Evolutionary conservation across 2,329 filamentous ascomycete genomes (phyloP).

Genomic region (Colletotrichum melonis): DNA sequence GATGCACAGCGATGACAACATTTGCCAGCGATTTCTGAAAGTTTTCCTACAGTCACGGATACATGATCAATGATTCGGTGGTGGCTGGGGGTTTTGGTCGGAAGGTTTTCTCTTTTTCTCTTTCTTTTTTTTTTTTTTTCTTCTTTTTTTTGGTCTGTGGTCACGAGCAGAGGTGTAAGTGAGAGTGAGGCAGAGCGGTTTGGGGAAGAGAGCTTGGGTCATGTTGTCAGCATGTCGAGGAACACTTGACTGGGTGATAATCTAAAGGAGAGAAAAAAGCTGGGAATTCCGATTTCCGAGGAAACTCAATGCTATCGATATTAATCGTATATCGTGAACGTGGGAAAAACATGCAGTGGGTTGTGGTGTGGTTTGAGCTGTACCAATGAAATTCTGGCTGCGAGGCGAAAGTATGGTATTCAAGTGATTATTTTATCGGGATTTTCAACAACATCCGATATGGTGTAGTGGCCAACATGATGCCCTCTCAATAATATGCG

Average conservation of each 20-base stretch:
- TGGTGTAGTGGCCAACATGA: slow-evolving; percentile 33
- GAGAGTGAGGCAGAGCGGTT: not conserved
- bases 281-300: too few species aligned
- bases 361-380: too few species aligned
- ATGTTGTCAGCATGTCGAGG: not conserved
- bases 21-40: not conserved
- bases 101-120: not conserved
- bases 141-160: not conserved
- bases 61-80: not conserved
- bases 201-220: not conserved
- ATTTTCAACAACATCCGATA: not conserved
- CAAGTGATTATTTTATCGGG: accelerated
- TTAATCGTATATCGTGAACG: too few species aligned
- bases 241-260: not conserved
- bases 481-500: slow-evolving; percentile 9
- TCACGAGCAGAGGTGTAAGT: not conserved
- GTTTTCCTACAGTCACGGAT: too few species aligned
- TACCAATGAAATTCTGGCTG: not conserved
- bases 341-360: too few species aligned
- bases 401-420: too few species aligned
- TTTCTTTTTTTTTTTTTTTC: not conserved
- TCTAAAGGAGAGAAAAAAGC: not conserved
- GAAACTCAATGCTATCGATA: too few species aligned
- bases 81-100: not conserved
- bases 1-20: not conserved